Conservation (phyloP, 202 grass and related monocot genomes). For the Digitaria exilis region DNA sequence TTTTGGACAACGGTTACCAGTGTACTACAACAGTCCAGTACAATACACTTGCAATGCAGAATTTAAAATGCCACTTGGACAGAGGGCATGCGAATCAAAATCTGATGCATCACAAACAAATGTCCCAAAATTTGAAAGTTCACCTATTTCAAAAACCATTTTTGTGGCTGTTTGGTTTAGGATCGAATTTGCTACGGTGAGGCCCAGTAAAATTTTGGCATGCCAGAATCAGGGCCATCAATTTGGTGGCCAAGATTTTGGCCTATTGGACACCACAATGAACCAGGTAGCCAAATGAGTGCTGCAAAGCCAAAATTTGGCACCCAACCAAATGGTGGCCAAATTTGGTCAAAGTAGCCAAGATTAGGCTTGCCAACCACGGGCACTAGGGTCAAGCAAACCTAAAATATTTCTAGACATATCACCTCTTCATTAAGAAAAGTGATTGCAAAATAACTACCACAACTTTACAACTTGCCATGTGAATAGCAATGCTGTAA, state of each 20-base stretch:
- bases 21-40: background rate
- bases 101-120: background rate
- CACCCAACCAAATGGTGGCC: background rate
- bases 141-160: background rate
- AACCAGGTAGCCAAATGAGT: background rate
- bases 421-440: background rate
- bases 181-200: background rate
- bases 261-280: background rate
- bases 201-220: background rate
- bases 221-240: background rate
- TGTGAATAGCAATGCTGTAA: background rate
- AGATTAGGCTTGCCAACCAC: background rate
- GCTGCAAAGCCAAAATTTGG: background rate
- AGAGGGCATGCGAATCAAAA: background rate
- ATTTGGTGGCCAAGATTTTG: background rate
- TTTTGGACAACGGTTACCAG: background rate
- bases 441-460: background rate
- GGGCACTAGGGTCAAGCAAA: background rate
- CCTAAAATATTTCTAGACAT: background rate
- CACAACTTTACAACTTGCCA: background rate
- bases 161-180: background rate
- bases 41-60: background rate
- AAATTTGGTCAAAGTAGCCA: background rate
- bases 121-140: background rate
- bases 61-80: background rate